A percentile compares a stretch with the other conserved stretches of the same genome.
Conservation (phyloP, 2,329 filamentous ascomycete species). For the Colletotrichum scovillei region DNA sequence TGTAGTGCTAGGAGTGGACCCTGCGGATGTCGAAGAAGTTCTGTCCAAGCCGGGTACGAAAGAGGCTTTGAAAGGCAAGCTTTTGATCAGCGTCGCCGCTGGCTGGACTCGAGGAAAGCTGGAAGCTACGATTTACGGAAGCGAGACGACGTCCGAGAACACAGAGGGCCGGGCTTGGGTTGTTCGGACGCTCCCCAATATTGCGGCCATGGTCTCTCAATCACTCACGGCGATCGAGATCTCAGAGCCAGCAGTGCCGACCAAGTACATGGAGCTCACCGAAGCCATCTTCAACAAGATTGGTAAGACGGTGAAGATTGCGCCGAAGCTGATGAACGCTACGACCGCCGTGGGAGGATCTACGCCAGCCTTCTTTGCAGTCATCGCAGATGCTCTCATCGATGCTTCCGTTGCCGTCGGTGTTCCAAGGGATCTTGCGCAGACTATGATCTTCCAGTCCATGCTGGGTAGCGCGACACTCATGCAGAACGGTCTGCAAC, state of each 20-base stretch:
- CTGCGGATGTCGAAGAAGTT: constrained; percentile 52
- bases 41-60: constrained; percentile 50
- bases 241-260: constrained; percentile 37
- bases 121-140: constrained; percentile 48
- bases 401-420: constrained; percentile 72
- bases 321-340: constrained; percentile 64
- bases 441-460: constrained; percentile 69
- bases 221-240: constrained; percentile 48
- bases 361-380: constrained; percentile 69
- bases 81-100: constrained; percentile 63
- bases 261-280: constrained; percentile 39
- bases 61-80: constrained; percentile 53
- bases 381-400: constrained; percentile 68
- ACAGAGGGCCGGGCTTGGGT: constrained; percentile 39
- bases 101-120: constrained; percentile 57
- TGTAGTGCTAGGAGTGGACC: constrained; percentile 59
- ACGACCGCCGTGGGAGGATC: constrained; percentile 70
- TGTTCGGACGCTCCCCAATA: constrained; percentile 49
- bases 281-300: constrained; percentile 65
- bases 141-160: constrained; percentile 34
- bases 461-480: constrained; percentile 68
- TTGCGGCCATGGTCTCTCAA: constrained; percentile 46
- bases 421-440: constrained; percentile 64
- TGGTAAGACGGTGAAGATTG: constrained; percentile 62
- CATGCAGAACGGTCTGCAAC: constrained; percentile 63